A percentile compares a stretch with the other conserved stretches of the same genome.
phyloP scores from a whole-genome alignment of 169 alveolate species.

The Plasmodium vivax region DNA sequence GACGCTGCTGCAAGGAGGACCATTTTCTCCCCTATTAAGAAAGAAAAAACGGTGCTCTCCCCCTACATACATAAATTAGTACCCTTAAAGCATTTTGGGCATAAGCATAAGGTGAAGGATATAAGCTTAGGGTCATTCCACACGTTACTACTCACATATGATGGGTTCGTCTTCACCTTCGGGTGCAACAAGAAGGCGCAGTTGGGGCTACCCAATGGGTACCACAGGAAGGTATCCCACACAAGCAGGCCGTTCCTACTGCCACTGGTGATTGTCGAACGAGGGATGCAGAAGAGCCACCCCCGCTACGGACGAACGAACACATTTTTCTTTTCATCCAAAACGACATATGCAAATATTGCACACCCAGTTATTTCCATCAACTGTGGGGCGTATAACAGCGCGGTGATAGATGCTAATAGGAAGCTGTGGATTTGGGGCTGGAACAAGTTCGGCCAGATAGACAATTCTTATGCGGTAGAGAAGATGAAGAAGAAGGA shows the following conservation, averaged over 20 bases:
- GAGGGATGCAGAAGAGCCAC: neutral
- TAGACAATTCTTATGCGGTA: neutral
- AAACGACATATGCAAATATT: slow-evolving; percentile 21
- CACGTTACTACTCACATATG: slow-evolving; percentile 34
- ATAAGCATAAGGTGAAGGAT: slow-evolving; percentile 50
- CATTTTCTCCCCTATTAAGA: neutral
- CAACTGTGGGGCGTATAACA: slow-evolving; percentile 34
- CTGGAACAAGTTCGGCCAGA: slow-evolving; percentile 65
- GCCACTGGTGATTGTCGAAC: slow-evolving; percentile 5
- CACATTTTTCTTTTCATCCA: neutral
- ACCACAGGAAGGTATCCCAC: slow-evolving; percentile 35
- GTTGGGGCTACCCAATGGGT: slow-evolving; percentile 18
- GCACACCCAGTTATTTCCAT: slow-evolving; percentile 40
- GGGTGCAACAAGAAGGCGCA: slow-evolving; percentile 64
- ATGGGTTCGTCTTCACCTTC: slow-evolving; percentile 52
- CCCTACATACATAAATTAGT: slow-evolving; percentile 57
- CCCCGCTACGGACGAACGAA: neutral
- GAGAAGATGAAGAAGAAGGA: slow-evolving; percentile 15
- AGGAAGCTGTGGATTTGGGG: slow-evolving; percentile 62
- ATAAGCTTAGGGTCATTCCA: slow-evolving; percentile 58
- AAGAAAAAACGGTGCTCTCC: slow-evolving; percentile 7
- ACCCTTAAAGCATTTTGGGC: slow-evolving; percentile 31
- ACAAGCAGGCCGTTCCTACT: slow-evolving; percentile 63
- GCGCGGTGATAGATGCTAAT: slow-evolving; percentile 35
- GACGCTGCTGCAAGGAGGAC: neutral